Base-by-base conservation (phyloP, 1,139 yeast genomes). In the Kluyveromyces sp. region DNA sequence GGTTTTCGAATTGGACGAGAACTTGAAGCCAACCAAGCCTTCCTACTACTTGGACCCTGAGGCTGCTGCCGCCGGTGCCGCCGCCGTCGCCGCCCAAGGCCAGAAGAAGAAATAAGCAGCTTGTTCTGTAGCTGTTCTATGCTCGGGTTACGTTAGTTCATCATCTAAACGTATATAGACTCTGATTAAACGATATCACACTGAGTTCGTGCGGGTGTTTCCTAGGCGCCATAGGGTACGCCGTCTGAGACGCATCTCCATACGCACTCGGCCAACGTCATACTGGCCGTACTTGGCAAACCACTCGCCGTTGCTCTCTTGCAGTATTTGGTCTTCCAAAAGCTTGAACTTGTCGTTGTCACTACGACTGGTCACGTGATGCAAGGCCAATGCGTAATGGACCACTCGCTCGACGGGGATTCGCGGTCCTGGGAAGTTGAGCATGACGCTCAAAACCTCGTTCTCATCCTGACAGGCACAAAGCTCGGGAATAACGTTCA, bases 51-150 rank as follows among this genome's bases (percentile, higher is more conserved):
- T 89, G 73, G 97, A 89, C 74, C 97, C 97, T 61, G 96, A 87
- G 75, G 97, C 96, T 64, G 97, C 97, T 65, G 96, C 88, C 54
- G 96, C 96, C 48, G 97, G 97, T 77, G 97, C 97, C 55, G 96
- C 96, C 63, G 96, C 96, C 49, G 97, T 89, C 58, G 97, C 97
- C 61, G 87, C 87, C 64, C 97, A 89, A 77, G 97, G 97, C 69
- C 74, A 75, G 73, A 22, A 22, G 26, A 76, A 75, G 43, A 42
- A 47, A 33, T 28, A n/a, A 22, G 19, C 12, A 11, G n/a, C 15
- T 18, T 28, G 17, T 32, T 13, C 18, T 18, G 16, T 32, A 32
- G 16, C n/a, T n/a, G n/a, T n/a, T n/a, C n/a, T n/a, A n/a, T n/a
- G n/a, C n/a, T n/a, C n/a, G n/a, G n/a, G n/a, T n/a, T n/a, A n/a